Conservation (phyloP, 805 yeast genomes). For the Saccharomycopsis fibuligera region DNA sequence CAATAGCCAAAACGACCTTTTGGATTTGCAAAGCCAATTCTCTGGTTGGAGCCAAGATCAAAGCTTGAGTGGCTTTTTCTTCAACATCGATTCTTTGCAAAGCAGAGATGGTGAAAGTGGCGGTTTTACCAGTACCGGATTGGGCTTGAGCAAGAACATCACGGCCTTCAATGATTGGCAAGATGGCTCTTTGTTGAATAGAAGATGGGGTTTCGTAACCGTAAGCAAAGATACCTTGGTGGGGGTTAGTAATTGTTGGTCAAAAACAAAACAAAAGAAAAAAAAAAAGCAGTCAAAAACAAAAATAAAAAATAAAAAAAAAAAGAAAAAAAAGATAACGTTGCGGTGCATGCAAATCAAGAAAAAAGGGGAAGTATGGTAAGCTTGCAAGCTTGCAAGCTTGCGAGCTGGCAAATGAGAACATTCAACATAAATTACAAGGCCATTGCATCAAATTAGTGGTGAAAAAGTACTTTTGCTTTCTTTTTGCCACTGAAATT, state of each 20-base stretch:
- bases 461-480: too few species aligned
- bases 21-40: constrained; percentile 96
- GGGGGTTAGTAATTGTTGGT: too few species aligned
- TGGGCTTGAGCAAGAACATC: constrained; percentile 72
- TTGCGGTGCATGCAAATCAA: too few species aligned
- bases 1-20: constrained; percentile 84
- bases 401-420: too few species aligned
- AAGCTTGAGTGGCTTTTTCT: constrained; percentile 77
- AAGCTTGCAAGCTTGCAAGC: too few species aligned
- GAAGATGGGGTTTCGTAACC: constrained; percentile 82
- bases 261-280: background rate
- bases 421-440: too few species aligned
- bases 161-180: constrained; percentile 68
- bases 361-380: too few species aligned
- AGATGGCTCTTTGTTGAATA: constrained; percentile 74
- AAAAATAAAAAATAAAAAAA: too few species aligned
- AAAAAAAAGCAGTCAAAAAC: too few species aligned
- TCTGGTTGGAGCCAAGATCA: constrained; percentile 94
- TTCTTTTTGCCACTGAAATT: too few species aligned
- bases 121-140: constrained; percentile 90
- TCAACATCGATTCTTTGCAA: constrained; percentile 69
- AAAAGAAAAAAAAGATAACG: background rate
- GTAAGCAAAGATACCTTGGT: constrained; percentile 70
- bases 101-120: constrained; percentile 75
- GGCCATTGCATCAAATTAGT: too few species aligned